Evolutionary conservation across 225 moss, liverwort and hornwort species (phyloP), one percentile per base, ranked within the genome.

Genomic region (Physcomitrium patens): DNA sequence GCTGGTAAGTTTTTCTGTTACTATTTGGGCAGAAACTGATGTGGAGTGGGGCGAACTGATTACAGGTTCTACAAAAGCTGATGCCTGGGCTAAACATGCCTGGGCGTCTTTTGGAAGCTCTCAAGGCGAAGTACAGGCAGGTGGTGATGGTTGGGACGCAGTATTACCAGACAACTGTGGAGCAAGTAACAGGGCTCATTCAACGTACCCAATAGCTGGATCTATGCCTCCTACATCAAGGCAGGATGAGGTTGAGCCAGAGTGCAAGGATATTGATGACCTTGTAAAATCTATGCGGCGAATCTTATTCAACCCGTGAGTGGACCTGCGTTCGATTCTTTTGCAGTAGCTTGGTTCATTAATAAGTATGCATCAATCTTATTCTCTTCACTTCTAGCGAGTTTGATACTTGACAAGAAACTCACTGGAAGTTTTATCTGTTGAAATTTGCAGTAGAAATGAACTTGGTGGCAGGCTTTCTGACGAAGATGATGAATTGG

Each of bases 231-330:
- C 57, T 15, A 16, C 57, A 26, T 54, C 28, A n/a, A 57, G 80
- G 70, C 69, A 27, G 69, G 76, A 14, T 12, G 76, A 73, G 26
- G 2, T 52, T 52, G 81, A 79, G 59, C 84, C 87, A 37, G 87
- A 87, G 54, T 82, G 71, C 71, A 84, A 78, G 75, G 87, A 78
- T 59, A 87, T 87, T 37, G 84, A 84, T 61, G 75, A 82, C 13
- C 59, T 71, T 48, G 87, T 87, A 20, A 84, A 75, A 31, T 74
- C 82, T 28, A 82, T 87, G 79, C 68, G 61, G 23, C 20, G 53
- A 24, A 84, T 82, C 61, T 59, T 86, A 65, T 61, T 18, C 65
- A 80, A 80, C 19, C 14, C 37, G 82, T 82, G 49, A 74, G 77
- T 50, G 31, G 28, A 20, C 16, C 45, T 76, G 13, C 12, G 31